Percentiles rank a stretch among this genome's conserved stretches.
These are phyloP conservation scores for Guadua angustifolia DNA, from an alignment of 176 grass and related monocot genomes.

Conservation along the genomic window DNA sequence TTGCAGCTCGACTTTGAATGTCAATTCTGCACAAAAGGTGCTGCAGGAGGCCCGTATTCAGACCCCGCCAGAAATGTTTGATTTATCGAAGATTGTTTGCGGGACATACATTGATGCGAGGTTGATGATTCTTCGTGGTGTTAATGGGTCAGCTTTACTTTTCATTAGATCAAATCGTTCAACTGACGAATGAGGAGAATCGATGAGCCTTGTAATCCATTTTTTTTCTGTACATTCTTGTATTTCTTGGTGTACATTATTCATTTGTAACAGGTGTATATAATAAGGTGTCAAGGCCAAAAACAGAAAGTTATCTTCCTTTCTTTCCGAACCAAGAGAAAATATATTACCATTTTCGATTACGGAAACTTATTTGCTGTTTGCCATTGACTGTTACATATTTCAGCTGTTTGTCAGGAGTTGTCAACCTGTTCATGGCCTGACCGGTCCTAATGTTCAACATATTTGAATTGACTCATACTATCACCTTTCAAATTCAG, in stretches of 20 bases:
- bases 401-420: not conserved
- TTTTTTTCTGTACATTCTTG: conserved; percentile 39
- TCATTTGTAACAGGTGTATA: conserved; percentile 36
- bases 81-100: conserved; percentile 76
- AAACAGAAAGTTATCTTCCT: not conserved
- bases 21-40: conserved; percentile 54
- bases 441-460: not conserved
- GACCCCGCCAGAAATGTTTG: conserved; percentile 85
- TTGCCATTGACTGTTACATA: not conserved
- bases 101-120: conserved; percentile 90
- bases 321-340: not conserved
- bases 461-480: too few relatives aligned
- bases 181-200: conserved; percentile 39
- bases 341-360: not conserved
- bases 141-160: conserved; percentile 74
- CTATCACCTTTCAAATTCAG: not conserved
- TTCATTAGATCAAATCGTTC: conserved; percentile 66
- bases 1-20: conserved; percentile 49
- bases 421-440: not conserved
- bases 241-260: conserved; percentile 48
- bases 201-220: conserved; percentile 2
- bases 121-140: conserved; percentile 82
- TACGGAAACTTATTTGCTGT: not conserved
- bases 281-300: conserved; percentile 22
- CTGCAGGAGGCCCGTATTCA: conserved; percentile 80